phyloP scores from a whole-genome alignment of 2,329 filamentous ascomycete genomes.

The Ceratocystis cubensis region DNA sequence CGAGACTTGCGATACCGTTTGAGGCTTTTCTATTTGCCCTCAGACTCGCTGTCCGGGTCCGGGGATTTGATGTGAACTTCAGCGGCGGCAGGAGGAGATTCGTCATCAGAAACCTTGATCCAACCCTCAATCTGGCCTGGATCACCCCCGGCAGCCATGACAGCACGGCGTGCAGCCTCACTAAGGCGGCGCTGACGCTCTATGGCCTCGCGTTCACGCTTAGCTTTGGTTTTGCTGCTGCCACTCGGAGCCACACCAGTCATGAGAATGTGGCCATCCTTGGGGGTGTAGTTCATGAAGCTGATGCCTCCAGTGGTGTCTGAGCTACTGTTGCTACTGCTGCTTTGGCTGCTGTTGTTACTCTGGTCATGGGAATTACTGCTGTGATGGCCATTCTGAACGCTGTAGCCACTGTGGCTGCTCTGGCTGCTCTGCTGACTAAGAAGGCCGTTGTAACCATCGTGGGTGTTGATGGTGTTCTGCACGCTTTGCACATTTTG shows the following conservation, averaged over 20 bases:
- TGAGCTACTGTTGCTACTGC: constrained; percentile 24
- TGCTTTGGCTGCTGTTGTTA: not conserved
- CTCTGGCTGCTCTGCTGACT: no score
- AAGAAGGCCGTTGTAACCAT: not conserved
- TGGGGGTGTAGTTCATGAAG: constrained; percentile 86
- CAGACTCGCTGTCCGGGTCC: no score
- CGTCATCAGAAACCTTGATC: not conserved
- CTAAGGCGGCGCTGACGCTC: constrained; percentile 42
- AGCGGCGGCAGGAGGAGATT: not conserved
- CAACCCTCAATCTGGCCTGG: not conserved
- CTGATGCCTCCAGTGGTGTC: constrained; percentile 24
- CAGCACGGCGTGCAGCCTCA: constrained; percentile 38
- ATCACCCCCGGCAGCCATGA: not conserved
- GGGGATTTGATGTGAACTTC: no score
- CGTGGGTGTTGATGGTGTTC: not conserved
- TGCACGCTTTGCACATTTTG: no score
- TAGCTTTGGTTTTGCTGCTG: constrained; percentile 85
- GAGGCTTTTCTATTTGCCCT: no score
- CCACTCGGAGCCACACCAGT: constrained; percentile 85
- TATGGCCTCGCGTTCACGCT: constrained; percentile 70
- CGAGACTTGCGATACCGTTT: no score
- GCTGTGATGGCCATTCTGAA: no score
- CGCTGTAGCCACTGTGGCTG: no score
- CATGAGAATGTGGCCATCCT: constrained; percentile 66
- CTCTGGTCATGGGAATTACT: no score